Percentiles rank a stretch among this genome's conserved stretches.
Evolutionary conservation across 2,329 filamentous ascomycete species (phyloP).

Genomic region (Dactylellina cionopaga): DNA sequence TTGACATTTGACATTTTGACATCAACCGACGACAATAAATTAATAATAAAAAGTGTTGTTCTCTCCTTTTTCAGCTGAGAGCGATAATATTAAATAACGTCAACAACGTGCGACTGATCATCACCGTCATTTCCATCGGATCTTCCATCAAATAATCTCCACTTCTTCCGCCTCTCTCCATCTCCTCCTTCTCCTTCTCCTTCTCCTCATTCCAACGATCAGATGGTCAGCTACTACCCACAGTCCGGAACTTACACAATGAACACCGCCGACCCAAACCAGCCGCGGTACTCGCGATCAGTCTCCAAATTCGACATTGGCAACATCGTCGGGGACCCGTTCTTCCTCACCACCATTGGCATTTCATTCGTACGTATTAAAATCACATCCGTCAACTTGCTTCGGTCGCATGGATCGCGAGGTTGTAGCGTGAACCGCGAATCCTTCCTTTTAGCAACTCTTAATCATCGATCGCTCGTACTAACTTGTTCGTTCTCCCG

Average conservation of each 20-base stretch:
- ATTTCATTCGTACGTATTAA: conserved; percentile 80
- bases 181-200: not conserved
- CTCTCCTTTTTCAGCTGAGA: not conserved
- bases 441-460: not conserved
- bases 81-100: not conserved
- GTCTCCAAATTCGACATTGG: conserved; percentile 74
- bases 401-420: too few species aligned
- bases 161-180: not conserved
- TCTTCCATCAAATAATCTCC: not conserved
- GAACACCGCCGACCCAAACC: conserved; percentile 38
- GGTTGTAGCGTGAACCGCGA: too few species aligned
- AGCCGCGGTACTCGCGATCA: conserved; percentile 49
- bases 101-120: conserved; percentile 15
- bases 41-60: not conserved
- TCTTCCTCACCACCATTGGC: conserved; percentile 91
- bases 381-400: not conserved
- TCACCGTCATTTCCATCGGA: conserved; percentile 22
- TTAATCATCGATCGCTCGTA: not conserved
- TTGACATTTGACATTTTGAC: not conserved
- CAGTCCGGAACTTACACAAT: conserved; percentile 44
- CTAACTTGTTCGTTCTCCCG: conserved; percentile 8
- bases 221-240: conserved; percentile 51
- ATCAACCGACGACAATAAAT: too few species aligned
- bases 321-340: conserved; percentile 95
- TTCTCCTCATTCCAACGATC: not conserved